Base-by-base conservation (phyloP, 805 yeast species). In the Alloascoidea hylecoeti region DNA sequence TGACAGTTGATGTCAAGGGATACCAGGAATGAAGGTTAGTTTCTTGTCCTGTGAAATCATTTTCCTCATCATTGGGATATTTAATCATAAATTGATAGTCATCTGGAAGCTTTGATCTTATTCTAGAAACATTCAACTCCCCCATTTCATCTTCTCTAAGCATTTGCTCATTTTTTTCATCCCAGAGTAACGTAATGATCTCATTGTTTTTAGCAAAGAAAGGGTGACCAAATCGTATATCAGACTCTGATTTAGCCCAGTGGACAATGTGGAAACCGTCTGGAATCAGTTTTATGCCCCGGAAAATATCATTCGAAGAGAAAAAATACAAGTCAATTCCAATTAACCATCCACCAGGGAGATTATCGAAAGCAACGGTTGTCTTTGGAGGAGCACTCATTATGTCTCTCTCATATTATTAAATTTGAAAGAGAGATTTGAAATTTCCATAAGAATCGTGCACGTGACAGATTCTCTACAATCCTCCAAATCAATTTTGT, bases 231-330 rank as follows among this genome's bases (percentile, higher is more conserved):
- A 50, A 45, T 40, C 64, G 58, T 45, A 58, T 52, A 46, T 60
- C 70, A 32, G 47, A 38, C 4, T 48, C 43, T 37, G 49, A 53
- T 33, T 52, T 52, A 0, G 72, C 67, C 53, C 68, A 64, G 51
- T 77, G 83, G 9, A 76, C 45, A 1, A 73, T 51, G 50, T 77
- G 84, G 0, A 63, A 35, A 0, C 83, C 83, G 3, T 50, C 41
- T 0, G 71, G 63, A 3, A 77, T 55, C 14, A 55, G 51, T 44
- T 72, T 73, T 43, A 77, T 60, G 1, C 83, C 83, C 40, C 52
- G 57, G 16, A 70, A 55, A 2, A 53, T 39, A 5, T 51, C 41
- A 17, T 60, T 63, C 5, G 66, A 48, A 27, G 56, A 57, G 56
- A 72, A 69, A 48, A 66, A 70, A 42, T 61, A 66, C 15, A 64